Percentiles rank a stretch among this genome's conserved stretches.
These are phyloP conservation scores for Boehmeria nivea DNA, from an alignment of 306 rosid genomes.

Conservation along the genomic window DNA sequence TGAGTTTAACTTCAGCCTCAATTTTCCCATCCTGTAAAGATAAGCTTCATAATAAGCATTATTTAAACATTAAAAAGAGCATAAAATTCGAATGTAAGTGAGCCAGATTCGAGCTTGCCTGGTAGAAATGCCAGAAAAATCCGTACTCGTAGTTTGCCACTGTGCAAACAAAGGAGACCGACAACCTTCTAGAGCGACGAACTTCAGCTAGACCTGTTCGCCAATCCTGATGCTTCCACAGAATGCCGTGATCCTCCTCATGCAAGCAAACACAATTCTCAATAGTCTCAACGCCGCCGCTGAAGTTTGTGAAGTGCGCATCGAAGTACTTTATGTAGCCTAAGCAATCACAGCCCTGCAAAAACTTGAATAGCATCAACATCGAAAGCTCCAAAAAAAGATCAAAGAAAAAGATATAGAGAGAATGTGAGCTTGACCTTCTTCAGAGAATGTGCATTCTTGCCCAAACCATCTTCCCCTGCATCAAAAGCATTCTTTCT, in stretches of 20 bases:
- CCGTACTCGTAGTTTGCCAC: slow-evolving; percentile 83
- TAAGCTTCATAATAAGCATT: neutral
- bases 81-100: neutral
- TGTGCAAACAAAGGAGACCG: slow-evolving; percentile 70
- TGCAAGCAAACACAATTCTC: slow-evolving; percentile 85
- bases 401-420: neutral
- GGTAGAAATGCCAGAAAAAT: slow-evolving; percentile 79
- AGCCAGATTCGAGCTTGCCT: slow-evolving; percentile 44
- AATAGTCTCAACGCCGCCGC: slow-evolving; percentile 70
- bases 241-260: slow-evolving; percentile 77
- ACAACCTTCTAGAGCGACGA: slow-evolving; percentile 70
- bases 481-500: slow-evolving; percentile 88
- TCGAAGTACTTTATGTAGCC: slow-evolving; percentile 69
- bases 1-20: slow-evolving; percentile 82
- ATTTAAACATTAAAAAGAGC: neutral
- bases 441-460: slow-evolving; percentile 81
- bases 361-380: slow-evolving; percentile 12
- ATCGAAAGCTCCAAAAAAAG: neutral
- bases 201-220: slow-evolving; percentile 79
- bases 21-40: slow-evolving; percentile 68
- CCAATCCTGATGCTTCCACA: slow-evolving; percentile 95
- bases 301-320: slow-evolving; percentile 70
- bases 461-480: slow-evolving; percentile 79
- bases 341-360: slow-evolving; percentile 81
- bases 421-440: slow-evolving; percentile 34